Percentiles rank a stretch among this genome's conserved stretches.
phyloP scores from a whole-genome alignment of 169 alveolate species.

The Plasmodium yoelii region DNA sequence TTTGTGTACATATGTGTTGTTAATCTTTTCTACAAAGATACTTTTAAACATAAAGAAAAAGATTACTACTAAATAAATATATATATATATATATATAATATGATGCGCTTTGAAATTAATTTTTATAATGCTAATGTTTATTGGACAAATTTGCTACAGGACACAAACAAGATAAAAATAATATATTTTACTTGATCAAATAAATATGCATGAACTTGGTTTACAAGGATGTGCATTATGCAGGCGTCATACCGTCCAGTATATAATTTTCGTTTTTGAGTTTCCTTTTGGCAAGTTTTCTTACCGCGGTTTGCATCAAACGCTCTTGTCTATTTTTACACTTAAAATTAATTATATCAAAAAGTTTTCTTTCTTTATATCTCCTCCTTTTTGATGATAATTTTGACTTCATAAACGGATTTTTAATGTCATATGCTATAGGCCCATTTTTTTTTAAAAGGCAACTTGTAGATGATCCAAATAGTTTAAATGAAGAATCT shows the following conservation, averaged over 20 bases:
- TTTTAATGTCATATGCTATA: slow-evolving; percentile 83
- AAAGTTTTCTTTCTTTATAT: slow-evolving; percentile 80
- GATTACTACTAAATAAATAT: too few relatives aligned
- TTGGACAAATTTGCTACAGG: too few relatives aligned
- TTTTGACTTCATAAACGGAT: slow-evolving; percentile 81
- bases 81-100: too few relatives aligned
- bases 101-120: too few relatives aligned
- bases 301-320: slow-evolving; percentile 78
- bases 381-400: slow-evolving; percentile 83
- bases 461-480: slow-evolving; percentile 65
- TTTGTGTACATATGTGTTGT: too few relatives aligned
- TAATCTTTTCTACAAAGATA: too few relatives aligned
- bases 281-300: slow-evolving; percentile 70
- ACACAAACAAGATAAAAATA: too few relatives aligned
- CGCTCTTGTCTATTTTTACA: slow-evolving; percentile 84
- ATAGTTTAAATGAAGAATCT: slow-evolving; percentile 67
- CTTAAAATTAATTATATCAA: slow-evolving; percentile 80
- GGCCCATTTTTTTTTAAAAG: slow-evolving; percentile 78
- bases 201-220: too few relatives aligned
- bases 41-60: too few relatives aligned
- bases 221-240: slow-evolving; percentile 1
- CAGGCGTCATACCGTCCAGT: slow-evolving; percentile 35
- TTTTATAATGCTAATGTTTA: too few relatives aligned
- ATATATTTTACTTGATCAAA: too few relatives aligned
- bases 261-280: slow-evolving; percentile 65